Percentiles rank a stretch among this genome's conserved stretches.
Conservation (phyloP, 2,329 filamentous ascomycete genomes). For the Penicillium sclerotiorum region DNA sequence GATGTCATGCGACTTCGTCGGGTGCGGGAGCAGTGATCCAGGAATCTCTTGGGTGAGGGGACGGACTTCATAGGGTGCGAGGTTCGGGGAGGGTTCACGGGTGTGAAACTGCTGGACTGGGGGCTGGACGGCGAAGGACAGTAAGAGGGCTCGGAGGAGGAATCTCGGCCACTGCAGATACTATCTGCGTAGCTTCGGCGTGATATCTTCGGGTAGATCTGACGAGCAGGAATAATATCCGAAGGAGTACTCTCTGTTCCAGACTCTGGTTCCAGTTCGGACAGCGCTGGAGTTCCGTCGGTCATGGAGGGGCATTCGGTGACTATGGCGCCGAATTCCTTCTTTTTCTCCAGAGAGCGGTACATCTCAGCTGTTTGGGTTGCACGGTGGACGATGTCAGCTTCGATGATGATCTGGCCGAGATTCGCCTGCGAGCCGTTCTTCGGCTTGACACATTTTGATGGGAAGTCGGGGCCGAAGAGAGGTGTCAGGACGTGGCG, state of each 20-base stretch:
- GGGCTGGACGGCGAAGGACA: conserved; percentile 45
- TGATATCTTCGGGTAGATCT: conserved; percentile 22
- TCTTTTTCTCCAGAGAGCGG: conserved; percentile 33
- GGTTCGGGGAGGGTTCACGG: conserved; percentile 45
- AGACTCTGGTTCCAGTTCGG: too few relatives aligned
- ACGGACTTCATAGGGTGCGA: neutral
- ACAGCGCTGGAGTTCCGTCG: too few relatives aligned
- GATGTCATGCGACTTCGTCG: too few relatives aligned
- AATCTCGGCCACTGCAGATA: conserved; percentile 45
- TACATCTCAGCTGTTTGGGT: conserved; percentile 41
- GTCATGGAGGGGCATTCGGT: too few relatives aligned
- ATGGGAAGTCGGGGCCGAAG: conserved; percentile 81
- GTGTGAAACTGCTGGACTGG: conserved; percentile 43
- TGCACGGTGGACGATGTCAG: conserved; percentile 57
- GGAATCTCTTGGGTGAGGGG: neutral
- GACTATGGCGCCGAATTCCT: neutral
- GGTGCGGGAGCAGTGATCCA: neutral
- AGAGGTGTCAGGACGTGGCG: conserved; percentile 84
- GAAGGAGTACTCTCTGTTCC: too few relatives aligned
- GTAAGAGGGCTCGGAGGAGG: conserved; percentile 38
- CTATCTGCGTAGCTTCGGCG: conserved; percentile 31
- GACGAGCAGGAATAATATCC: neutral
- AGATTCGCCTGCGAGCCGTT: conserved; percentile 61
- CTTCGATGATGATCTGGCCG: conserved; percentile 64
- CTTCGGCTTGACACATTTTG: conserved; percentile 64